Evolutionary conservation across 345 rosid genomes (phyloP).

Genomic region (Xanthoceras sorbifolium): DNA sequence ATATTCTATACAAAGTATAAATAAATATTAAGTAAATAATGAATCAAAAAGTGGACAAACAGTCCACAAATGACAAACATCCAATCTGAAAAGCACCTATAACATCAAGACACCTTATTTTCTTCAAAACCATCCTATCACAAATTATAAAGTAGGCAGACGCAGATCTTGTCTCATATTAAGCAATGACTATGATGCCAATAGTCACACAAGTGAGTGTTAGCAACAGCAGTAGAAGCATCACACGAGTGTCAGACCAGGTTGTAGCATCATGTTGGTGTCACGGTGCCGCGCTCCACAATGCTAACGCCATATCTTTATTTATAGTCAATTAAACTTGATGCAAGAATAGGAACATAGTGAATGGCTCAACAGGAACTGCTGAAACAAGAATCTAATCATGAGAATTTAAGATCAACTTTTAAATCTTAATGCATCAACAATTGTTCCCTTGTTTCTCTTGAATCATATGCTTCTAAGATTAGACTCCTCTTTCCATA

Average conservation of each 20-base stretch:
- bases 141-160: neutral
- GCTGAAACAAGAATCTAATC: neutral
- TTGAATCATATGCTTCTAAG: neutral
- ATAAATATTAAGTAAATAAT: no score
- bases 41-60: no score
- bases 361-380: neutral
- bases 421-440: neutral
- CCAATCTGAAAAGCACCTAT: neutral
- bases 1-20: no score
- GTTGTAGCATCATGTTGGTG: no score
- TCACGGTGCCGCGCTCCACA: no score
- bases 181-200: neutral
- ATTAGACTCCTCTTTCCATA: neutral
- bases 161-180: neutral
- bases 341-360: neutral
- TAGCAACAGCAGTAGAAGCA: neutral
- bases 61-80: no score
- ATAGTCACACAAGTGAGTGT: neutral
- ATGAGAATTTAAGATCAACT: neutral
- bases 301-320: no score
- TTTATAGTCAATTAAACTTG: constrained; percentile 3
- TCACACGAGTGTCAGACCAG: no score
- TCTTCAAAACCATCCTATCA: neutral
- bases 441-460: neutral
- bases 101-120: neutral